Base-by-base conservation (phyloP, 345 rosid genomes). In the Arabis hirsuta region DNA sequence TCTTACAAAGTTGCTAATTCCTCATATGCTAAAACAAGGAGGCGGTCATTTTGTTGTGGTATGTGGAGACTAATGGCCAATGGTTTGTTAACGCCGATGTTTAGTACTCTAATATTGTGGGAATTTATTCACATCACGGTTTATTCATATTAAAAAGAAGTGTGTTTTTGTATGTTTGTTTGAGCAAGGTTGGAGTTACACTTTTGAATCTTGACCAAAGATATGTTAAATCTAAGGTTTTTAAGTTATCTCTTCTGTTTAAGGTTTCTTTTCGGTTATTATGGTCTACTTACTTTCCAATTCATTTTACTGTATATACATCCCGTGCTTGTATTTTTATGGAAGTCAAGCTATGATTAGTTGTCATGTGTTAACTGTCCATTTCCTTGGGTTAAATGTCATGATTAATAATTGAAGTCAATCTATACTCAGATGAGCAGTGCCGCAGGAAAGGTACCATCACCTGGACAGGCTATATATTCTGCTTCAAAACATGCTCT, bases 1-100 rank as follows among this genome's bases (percentile, higher is more conserved):
- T 76, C 89, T 94, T 42, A 94, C 96, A 67, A 86, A 85, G 77
- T 84, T 90, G 55, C 72, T 94, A 83, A 82, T 86, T 77, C 88
- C 95, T 51, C 83, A 59, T 56, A 94, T 90, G 98, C 80, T 91
- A 79, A 83, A 67, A 76, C 89, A 87, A 50, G 96, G 95, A 56
- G 77, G 86, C 31, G 96, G 98, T 69, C 97, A 91, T 71, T 94
- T 94, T 83, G 91, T 94, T 72, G 96, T 94, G 98, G 98, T 94
- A 89, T 4, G 92, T 84, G 61, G 69, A 67, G 29, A 47, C 66
- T 73, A 29, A 29, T 24, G 45, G 16, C 50, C 50, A 36, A 9
- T 13, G 13, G 27, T 63, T 56, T 56, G 24, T 29, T 42, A 39
- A 13, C 14, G 9, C 20, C 16, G 8, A 47, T 58, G 65, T 54